Evolutionary conservation across 441 rosid species (phyloP).

Genomic region (Gossypium trilobum): DNA sequence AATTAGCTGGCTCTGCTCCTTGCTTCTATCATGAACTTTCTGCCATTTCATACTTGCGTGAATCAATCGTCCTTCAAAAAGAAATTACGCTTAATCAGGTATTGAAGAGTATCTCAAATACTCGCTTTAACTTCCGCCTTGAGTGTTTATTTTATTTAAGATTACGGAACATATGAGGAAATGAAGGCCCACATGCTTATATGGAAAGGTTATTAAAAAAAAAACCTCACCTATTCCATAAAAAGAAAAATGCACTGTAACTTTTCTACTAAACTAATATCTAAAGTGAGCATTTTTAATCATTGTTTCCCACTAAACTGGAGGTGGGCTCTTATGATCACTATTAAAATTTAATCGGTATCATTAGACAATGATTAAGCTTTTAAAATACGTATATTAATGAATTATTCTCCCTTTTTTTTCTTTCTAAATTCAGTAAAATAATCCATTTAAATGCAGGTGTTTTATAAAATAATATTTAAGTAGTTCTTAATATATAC

Average conservation of each 20-base stretch:
- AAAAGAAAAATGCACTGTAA: no score
- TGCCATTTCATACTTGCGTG: slow-evolving; percentile 16
- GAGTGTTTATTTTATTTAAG: no score
- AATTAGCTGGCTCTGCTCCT: not conserved
- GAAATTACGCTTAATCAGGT: no score
- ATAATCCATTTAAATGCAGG: no score
- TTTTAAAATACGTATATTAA: no score
- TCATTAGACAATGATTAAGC: not conserved
- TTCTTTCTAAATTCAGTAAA: no score
- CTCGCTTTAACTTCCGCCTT: no score
- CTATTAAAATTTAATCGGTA: not conserved
- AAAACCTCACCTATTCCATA: no score
- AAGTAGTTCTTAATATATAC: not conserved
- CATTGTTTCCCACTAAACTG: not conserved
- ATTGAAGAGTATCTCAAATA: not conserved
- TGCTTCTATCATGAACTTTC: not conserved
- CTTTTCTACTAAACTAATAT: not conserved
- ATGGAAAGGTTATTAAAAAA: not conserved
- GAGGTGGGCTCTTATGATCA: not conserved
- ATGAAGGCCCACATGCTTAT: slow-evolving; percentile 27
- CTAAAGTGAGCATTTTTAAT: not conserved
- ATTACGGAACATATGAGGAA: not conserved
- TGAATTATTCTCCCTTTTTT: no score
- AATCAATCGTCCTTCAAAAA: slow-evolving; percentile 1
- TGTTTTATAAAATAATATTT: not conserved